Evolutionary conservation across 2,329 filamentous ascomycete genomes (phyloP).

Genomic region (Xylariaceae sp.): DNA sequence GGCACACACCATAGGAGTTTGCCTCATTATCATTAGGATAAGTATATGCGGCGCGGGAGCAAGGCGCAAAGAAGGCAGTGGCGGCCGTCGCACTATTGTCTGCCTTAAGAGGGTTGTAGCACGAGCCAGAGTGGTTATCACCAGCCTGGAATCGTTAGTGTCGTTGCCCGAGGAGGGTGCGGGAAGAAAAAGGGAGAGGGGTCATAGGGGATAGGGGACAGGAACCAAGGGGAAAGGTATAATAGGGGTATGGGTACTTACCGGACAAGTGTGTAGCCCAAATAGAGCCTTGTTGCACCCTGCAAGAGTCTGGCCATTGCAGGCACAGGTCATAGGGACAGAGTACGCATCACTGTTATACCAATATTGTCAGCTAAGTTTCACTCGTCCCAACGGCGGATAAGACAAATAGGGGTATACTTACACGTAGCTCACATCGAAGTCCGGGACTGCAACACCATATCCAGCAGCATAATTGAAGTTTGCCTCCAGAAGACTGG

Average conservation of each 20-base stretch:
- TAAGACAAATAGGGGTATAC: neutral
- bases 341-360: constrained; percentile 17
- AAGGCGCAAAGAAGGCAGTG: constrained; percentile 20
- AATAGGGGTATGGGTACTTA: constrained; percentile 6
- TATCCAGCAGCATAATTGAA: constrained; percentile 2
- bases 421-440: constrained; percentile 24
- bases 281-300: constrained; percentile 23
- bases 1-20: constrained; percentile 17
- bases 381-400: too few relatives aligned
- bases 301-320: constrained; percentile 11
- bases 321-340: constrained; percentile 20
- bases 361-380: neutral
- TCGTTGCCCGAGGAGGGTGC: neutral
- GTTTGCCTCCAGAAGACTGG: constrained; percentile 19
- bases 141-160: neutral
- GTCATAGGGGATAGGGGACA: too few relatives aligned
- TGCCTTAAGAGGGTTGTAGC: constrained; percentile 17
- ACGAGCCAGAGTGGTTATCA: constrained; percentile 13
- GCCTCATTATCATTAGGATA: constrained; percentile 18
- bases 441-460: constrained; percentile 8
- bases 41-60: constrained; percentile 21
- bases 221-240: too few relatives aligned
- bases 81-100: constrained; percentile 2
- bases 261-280: constrained; percentile 11
- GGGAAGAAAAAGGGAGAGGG: neutral